A percentile compares a stretch with the other conserved stretches of the same genome.
Evolutionary conservation across 2,329 filamentous ascomycete species (phyloP).

Genomic region (Domatiomyces globalis): DNA sequence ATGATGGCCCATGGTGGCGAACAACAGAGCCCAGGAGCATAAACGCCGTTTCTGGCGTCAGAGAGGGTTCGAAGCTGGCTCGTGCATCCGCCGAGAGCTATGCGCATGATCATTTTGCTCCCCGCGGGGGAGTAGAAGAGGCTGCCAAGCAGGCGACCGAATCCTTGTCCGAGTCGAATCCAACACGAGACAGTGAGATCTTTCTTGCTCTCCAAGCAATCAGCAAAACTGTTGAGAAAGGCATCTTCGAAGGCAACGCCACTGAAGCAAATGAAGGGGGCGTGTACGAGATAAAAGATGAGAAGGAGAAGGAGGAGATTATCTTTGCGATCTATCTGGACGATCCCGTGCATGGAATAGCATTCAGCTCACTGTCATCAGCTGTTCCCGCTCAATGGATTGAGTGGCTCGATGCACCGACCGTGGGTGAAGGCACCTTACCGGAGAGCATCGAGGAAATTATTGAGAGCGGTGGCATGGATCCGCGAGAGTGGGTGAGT

Average conservation of each 20-base stretch:
- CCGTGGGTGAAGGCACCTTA: slow-evolving; percentile 34
- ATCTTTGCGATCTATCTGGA: slow-evolving; percentile 65
- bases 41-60: slow-evolving; percentile 62
- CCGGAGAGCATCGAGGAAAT: slow-evolving; percentile 82
- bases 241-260: slow-evolving; percentile 52
- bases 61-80: slow-evolving; percentile 81
- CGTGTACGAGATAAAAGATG: slow-evolving; percentile 18
- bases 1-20: slow-evolving; percentile 94
- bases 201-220: slow-evolving; percentile 93
- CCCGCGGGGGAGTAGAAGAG: slow-evolving; percentile 62
- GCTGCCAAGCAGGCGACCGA: slow-evolving; percentile 69
- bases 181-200: slow-evolving; percentile 81
- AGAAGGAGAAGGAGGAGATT: slow-evolving; percentile 43
- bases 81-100: slow-evolving; percentile 81
- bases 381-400: slow-evolving; percentile 72
- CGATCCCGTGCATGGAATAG: slow-evolving; percentile 83
- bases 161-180: slow-evolving; percentile 67
- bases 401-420: slow-evolving; percentile 71
- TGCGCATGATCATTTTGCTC: slow-evolving; percentile 66
- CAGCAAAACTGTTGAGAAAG: slow-evolving; percentile 44
- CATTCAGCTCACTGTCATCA: slow-evolving; percentile 73
- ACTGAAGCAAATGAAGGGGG: slow-evolving; percentile 24
- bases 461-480: slow-evolving; percentile 58
- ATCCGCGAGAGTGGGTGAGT: slow-evolving; percentile 90
- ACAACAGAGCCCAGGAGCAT: slow-evolving; percentile 54